Conservation (phyloP, 768 basidiomycete genomes). For the Auricularia cornea region DNA sequence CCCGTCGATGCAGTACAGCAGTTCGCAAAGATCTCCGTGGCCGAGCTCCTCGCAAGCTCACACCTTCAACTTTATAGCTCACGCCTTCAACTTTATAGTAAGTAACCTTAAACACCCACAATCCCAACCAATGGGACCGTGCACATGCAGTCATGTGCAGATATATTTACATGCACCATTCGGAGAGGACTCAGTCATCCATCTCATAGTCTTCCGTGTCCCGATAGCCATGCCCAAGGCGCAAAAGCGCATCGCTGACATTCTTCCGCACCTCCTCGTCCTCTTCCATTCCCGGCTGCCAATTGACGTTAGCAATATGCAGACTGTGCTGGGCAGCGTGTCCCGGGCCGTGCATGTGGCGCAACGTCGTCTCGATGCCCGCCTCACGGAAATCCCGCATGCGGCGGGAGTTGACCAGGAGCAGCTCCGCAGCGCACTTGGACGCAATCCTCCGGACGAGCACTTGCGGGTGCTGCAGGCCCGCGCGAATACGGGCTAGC, state of each 20-base stretch:
- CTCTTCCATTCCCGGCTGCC: constrained; percentile 42
- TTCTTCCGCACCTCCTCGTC: constrained; percentile 51
- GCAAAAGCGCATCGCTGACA: constrained; percentile 46
- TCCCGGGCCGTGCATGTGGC: constrained; percentile 33
- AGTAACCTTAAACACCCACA: too few relatives aligned
- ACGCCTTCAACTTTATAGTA: too few relatives aligned
- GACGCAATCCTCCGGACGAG: constrained; percentile 55
- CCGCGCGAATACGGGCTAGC: constrained; percentile 44
- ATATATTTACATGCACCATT: too few relatives aligned
- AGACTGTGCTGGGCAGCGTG: constrained; percentile 10
- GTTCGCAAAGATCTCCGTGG: too few relatives aligned
- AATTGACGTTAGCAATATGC: constrained; percentile 18
- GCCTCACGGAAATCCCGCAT: constrained; percentile 34
- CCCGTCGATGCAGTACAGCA: too few relatives aligned
- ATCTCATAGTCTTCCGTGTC: neutral
- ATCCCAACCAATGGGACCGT: too few relatives aligned
- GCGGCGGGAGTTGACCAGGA: constrained; percentile 30
- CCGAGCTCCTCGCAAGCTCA: too few relatives aligned
- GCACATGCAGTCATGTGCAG: too few relatives aligned
- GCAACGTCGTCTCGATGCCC: constrained; percentile 37
- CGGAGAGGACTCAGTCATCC: neutral
- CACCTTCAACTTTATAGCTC: too few relatives aligned
- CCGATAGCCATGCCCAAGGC: constrained; percentile 2
- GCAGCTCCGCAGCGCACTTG: constrained; percentile 49
- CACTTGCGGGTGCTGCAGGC: constrained; percentile 50